A percentile compares a stretch with the other conserved stretches of the same genome.
These are phyloP conservation scores for Spiraea crenata DNA, from an alignment of 331 rosid species.

Conservation along the genomic window DNA sequence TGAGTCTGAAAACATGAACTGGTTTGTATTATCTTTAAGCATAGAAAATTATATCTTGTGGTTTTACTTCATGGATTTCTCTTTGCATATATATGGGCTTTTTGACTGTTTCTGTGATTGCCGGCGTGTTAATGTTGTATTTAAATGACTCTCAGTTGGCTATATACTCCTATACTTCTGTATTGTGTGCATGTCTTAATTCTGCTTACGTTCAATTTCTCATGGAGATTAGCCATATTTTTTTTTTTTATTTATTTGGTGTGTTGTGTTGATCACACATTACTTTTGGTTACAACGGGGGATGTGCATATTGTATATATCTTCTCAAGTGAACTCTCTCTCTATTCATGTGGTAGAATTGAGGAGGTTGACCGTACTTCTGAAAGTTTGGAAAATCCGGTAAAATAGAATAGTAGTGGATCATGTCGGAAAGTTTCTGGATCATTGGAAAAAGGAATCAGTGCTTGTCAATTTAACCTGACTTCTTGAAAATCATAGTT, in stretches of 20 bases:
- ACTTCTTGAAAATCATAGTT: too few relatives aligned
- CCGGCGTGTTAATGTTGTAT: background rate
- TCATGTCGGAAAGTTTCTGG: background rate
- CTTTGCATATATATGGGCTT: background rate
- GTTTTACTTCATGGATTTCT: background rate
- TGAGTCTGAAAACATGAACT: conserved; percentile 85
- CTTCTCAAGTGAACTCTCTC: background rate
- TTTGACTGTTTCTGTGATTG: background rate
- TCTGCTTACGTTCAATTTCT: background rate
- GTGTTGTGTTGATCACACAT: background rate
- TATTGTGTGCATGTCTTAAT: background rate
- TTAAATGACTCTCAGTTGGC: background rate
- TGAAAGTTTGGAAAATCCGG: background rate
- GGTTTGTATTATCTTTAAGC: conserved; percentile 36
- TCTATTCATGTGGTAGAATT: too few relatives aligned
- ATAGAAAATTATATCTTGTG: background rate
- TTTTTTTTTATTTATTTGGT: background rate
- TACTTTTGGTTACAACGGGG: background rate
- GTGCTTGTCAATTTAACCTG: background rate
- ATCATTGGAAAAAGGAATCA: background rate
- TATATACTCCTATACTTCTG: background rate
- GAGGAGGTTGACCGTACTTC: background rate
- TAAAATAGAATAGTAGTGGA: background rate
- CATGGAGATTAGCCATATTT: background rate
- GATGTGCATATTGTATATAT: background rate